Conservation (phyloP, 73 alveolate species). For the Paraurostyla sp. region DNA sequence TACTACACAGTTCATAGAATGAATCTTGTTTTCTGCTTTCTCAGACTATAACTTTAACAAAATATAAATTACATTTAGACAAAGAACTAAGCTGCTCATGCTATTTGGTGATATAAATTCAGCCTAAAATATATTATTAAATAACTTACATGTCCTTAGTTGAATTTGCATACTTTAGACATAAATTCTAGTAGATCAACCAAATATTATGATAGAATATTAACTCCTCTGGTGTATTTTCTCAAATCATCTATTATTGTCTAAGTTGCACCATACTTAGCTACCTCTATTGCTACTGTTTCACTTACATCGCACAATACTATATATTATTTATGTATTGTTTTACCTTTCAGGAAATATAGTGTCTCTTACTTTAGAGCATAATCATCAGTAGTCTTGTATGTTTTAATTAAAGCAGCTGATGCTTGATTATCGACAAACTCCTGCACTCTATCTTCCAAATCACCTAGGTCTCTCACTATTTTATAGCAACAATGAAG, state of each 20-base stretch:
- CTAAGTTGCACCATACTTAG: conserved; percentile 66
- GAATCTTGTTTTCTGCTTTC: conserved; percentile 54
- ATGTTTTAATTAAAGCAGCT: conserved; percentile 55
- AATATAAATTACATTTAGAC: conserved; percentile 53
- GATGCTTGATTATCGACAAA: conserved; percentile 44
- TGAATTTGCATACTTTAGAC: conserved; percentile 61
- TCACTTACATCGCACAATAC: conserved; percentile 56
- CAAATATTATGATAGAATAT: conserved; percentile 52
- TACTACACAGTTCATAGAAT: conserved; percentile 61
- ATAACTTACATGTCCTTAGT: conserved; percentile 53
- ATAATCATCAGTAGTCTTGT: conserved; percentile 50
- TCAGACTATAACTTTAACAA: conserved; percentile 35
- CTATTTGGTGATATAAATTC: conserved; percentile 65
- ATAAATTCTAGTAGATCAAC: conserved; percentile 63
- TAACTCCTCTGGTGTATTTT: conserved; percentile 61
- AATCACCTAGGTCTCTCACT: conserved; percentile 63
- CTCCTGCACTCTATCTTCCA: conserved; percentile 59
- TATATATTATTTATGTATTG: not conserved
- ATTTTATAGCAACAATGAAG: conserved; percentile 46
- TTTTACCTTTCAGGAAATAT: conserved; percentile 51
- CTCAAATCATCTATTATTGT: conserved; percentile 66
- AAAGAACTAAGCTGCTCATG: conserved; percentile 56
- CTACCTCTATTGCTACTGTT: conserved; percentile 58
- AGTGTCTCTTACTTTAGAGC: conserved; percentile 52
- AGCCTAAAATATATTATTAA: not conserved